Evolutionary conservation across 2,329 filamentous ascomycete species (phyloP).

Genomic region (Metarhizium sp.): DNA sequence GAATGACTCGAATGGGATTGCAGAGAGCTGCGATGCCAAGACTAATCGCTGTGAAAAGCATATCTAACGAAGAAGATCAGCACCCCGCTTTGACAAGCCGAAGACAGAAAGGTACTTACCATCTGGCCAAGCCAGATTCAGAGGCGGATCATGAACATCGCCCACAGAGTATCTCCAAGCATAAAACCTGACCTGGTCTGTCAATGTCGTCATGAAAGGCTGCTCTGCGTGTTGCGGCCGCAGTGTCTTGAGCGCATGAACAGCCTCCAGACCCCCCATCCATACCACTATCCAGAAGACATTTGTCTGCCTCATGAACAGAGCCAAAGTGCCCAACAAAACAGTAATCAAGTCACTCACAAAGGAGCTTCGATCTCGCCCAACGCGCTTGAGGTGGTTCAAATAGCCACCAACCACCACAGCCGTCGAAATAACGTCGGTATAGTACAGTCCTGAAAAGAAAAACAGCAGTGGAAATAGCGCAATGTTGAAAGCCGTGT

Average conservation of each 20-base stretch:
- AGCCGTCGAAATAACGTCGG: slow-evolving; percentile 75
- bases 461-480: slow-evolving; percentile 91
- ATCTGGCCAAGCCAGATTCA: slow-evolving; percentile 37
- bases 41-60: slow-evolving; percentile 50
- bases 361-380: slow-evolving; percentile 19
- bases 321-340: slow-evolving; percentile 50
- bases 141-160: slow-evolving; percentile 44
- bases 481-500: slow-evolving; percentile 68
- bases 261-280: slow-evolving; percentile 52
- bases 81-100: background rate
- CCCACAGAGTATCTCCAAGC: slow-evolving; percentile 36
- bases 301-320: slow-evolving; percentile 87
- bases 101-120: slow-evolving; percentile 27
- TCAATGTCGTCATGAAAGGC: slow-evolving; percentile 21
- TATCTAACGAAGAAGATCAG: slow-evolving; percentile 30
- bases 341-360: slow-evolving; percentile 36
- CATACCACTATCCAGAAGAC: slow-evolving; percentile 89
- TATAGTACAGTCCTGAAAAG: slow-evolving; percentile 93
- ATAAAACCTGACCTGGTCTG: slow-evolving; percentile 28
- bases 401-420: slow-evolving; percentile 63
- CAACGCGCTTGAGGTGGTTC: slow-evolving; percentile 39
- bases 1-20: slow-evolving; percentile 36
- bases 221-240: slow-evolving; percentile 20
- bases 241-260: slow-evolving; percentile 40
- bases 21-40: slow-evolving; percentile 47